Conservation (phyloP, 441 rosid species). For the Pelargonium exstipulatum region DNA sequence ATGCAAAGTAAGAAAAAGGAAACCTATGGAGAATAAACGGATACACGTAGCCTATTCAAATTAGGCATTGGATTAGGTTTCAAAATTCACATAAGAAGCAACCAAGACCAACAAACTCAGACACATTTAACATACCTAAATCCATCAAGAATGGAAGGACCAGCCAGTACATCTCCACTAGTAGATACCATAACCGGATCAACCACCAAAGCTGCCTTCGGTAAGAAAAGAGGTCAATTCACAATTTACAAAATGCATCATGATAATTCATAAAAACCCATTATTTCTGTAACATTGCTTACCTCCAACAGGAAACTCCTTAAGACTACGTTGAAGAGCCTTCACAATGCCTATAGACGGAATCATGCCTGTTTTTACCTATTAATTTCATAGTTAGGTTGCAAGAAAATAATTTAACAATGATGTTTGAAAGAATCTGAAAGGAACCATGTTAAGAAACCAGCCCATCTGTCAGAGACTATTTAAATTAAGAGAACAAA, state of each 20-base stretch:
- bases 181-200: slow-evolving; percentile 99
- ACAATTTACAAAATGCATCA: slow-evolving; percentile 18
- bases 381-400: slow-evolving; percentile 8
- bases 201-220: slow-evolving; percentile 86
- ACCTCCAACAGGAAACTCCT: slow-evolving; percentile 65
- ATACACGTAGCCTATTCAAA: no score
- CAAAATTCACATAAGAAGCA: background rate
- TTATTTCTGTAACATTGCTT: slow-evolving; percentile 16
- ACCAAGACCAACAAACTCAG: background rate
- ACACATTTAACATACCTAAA: slow-evolving; percentile 44
- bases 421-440: background rate
- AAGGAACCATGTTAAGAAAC: no score
- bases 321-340: slow-evolving; percentile 49
- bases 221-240: slow-evolving; percentile 30
- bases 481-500: no score
- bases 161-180: slow-evolving; percentile 88
- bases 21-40: no score
- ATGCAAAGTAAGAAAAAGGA: no score
- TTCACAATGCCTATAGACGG: slow-evolving; percentile 62
- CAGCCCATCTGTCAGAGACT: no score
- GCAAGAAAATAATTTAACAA: slow-evolving; percentile 6
- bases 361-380: slow-evolving; percentile 95
- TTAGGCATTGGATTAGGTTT: no score
- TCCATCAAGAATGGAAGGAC: slow-evolving; percentile 60
- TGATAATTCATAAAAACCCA: background rate